phyloP scores from a whole-genome alignment of 805 yeast genomes.

The Candida golubevii region DNA sequence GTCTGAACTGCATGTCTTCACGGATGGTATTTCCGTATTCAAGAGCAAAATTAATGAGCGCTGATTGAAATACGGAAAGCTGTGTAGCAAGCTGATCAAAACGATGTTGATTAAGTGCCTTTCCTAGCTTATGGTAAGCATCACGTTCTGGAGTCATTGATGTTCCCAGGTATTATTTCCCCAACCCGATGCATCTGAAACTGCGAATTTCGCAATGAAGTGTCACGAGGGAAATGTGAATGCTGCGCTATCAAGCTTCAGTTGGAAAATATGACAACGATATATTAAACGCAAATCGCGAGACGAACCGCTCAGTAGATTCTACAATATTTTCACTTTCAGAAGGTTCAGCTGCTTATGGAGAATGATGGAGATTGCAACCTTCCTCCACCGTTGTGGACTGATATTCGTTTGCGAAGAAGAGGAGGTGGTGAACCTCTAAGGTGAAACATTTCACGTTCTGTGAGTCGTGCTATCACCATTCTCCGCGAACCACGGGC shows the following conservation, averaged over 20 bases:
- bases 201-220: neutral
- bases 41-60: slow-evolving; percentile 67
- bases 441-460: too few relatives aligned
- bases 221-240: neutral
- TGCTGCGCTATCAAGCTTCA: neutral
- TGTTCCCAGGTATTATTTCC: too few relatives aligned
- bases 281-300: too few relatives aligned
- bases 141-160: slow-evolving; percentile 9
- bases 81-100: slow-evolving; percentile 64
- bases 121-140: slow-evolving; percentile 48
- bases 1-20: slow-evolving; percentile 58
- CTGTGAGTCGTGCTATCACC: too few relatives aligned
- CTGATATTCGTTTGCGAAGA: too few relatives aligned
- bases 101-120: slow-evolving; percentile 47
- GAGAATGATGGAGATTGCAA: too few relatives aligned
- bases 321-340: too few relatives aligned
- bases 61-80: slow-evolving; percentile 69
- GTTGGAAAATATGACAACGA: neutral
- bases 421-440: too few relatives aligned
- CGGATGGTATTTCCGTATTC: slow-evolving; percentile 67
- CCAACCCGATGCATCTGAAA: neutral
- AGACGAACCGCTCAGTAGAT: too few relatives aligned
- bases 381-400: too few relatives aligned
- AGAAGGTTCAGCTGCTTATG: too few relatives aligned
- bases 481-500: too few relatives aligned